Percentiles rank a stretch among this genome's conserved stretches.
Conservation (phyloP, 257 asterid genomes). For the Penstemon barbatus region DNA sequence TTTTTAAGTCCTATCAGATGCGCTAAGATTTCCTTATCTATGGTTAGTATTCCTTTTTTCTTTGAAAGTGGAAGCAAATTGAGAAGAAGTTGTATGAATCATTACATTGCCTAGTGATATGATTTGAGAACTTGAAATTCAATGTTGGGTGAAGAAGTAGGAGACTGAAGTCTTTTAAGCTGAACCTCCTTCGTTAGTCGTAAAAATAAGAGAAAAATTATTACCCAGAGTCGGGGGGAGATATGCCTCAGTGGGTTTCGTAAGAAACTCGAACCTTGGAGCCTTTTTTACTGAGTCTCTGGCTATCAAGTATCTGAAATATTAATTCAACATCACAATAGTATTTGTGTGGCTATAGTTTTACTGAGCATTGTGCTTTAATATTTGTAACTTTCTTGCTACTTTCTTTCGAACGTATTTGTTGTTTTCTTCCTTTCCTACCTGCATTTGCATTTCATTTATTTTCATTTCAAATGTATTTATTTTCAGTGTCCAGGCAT, state of each 20-base stretch:
- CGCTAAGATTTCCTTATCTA: not conserved
- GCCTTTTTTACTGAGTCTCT: not conserved
- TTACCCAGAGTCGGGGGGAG: too few relatives aligned
- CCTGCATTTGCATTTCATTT: slow-evolving; percentile 1
- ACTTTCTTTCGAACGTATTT: slow-evolving; percentile 9
- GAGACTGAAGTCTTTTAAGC: not conserved
- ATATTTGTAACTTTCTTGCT: not conserved
- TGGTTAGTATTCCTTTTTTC: not conserved
- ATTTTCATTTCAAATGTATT: slow-evolving; percentile 16
- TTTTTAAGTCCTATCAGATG: not conserved
- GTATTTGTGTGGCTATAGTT: not conserved
- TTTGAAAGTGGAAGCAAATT: too few relatives aligned
- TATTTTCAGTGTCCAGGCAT: slow-evolving; percentile 73
- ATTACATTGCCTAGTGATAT: slow-evolving; percentile 2
- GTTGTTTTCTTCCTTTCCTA: slow-evolving; percentile 10
- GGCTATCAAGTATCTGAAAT: slow-evolving; percentile 18
- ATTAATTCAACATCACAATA: slow-evolving; percentile 6
- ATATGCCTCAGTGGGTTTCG: not conserved
- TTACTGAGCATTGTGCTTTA: too few relatives aligned
- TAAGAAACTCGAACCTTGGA: not conserved
- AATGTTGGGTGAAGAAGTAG: not conserved
- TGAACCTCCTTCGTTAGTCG: not conserved
- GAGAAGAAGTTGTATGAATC: not conserved
- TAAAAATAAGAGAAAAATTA: not conserved
- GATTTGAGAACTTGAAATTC: slow-evolving; percentile 9